Conservation (phyloP, 805 yeast genomes). For the Komagataella ulmi region DNA sequence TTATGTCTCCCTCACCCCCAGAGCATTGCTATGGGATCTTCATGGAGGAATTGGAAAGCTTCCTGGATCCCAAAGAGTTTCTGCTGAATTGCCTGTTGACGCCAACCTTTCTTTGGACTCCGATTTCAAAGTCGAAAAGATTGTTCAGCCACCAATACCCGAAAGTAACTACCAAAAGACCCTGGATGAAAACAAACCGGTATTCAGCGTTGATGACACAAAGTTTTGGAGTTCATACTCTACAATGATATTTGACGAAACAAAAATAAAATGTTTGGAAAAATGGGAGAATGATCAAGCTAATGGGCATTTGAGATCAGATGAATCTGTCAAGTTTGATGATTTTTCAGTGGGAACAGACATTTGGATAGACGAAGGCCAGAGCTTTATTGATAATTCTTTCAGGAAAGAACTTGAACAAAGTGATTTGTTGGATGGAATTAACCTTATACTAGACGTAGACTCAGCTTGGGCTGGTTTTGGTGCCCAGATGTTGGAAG, state of each 20-base stretch:
- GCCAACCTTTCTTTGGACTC: constrained; percentile 5
- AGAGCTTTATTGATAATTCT: constrained; percentile 41
- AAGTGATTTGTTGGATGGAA: constrained; percentile 62
- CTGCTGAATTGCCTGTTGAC: constrained; percentile 6
- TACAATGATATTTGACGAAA: constrained; percentile 53
- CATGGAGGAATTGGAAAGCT: constrained; percentile 66
- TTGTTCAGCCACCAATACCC: constrained; percentile 18
- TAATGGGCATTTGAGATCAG: constrained; percentile 10
- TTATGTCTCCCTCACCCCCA: constrained; percentile 59
- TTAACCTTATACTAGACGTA: constrained; percentile 55
- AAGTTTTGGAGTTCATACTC: constrained; percentile 75
- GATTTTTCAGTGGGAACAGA: constrained; percentile 42
- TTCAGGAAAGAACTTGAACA: constrained; percentile 58
- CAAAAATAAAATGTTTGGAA: constrained; percentile 34
- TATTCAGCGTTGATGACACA: constrained; percentile 27
- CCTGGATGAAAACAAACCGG: constrained; percentile 32
- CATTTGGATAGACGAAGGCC: constrained; percentile 33
- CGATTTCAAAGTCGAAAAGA: constrained; percentile 9
- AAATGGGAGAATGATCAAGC: constrained; percentile 43
- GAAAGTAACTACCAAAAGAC: constrained; percentile 53
- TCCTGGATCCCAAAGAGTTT: constrained; percentile 35
- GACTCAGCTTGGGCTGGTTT: constrained; percentile 85
- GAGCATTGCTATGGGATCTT: constrained; percentile 73
- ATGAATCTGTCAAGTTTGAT: constrained; percentile 20
- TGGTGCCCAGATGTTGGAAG: constrained; percentile 33